Base-by-base conservation (phyloP, 371 early-diverging fungal species). In the Actinomortierella ambigua region DNA sequence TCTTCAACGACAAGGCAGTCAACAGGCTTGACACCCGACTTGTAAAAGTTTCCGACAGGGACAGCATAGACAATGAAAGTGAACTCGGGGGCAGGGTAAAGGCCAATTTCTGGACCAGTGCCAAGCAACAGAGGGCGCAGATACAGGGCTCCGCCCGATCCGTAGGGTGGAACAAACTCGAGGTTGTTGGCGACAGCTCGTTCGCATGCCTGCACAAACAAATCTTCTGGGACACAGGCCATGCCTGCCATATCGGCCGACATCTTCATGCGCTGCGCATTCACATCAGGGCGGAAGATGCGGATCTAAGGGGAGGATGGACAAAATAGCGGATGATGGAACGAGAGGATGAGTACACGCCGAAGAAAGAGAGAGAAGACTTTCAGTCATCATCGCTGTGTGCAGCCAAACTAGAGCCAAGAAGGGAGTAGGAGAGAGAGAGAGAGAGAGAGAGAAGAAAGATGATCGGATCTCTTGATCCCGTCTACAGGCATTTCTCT, bases 121-220 rank as follows among this genome's bases (percentile, higher is more conserved):
- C 92, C 93, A 58, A 92, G 78, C 23, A 93, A 73, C 44, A 91
- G 79, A 8, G 93, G 92, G 55, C 88, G 87, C 51, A 87, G 70
- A 58, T 90, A 92, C 34, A 90, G 69, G 1, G 89, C 79, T 11
- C 90, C 89, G 9, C 81, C 86, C 14, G 81, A 81, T 41, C 83
- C 89, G 34, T 76, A 77, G 1, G 92, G 90, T 17, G 93, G 93
- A 5, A 93, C 88, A 58, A 73, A 92, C 50, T 88, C 92, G 47
- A 83, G 75, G 65, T 93, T 93, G 56, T 78, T 85, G 18, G 75
- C 77, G 0, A 91, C 85, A 1, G 82, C 80, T 23, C 84, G 77
- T 11, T 76, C 68, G 13, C 88, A 81, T 23, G 85, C 92, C 28
- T 83, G 81, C n/a, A 90, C 65, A 69, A 93, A 93, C 54, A 88